Conservation (phyloP, 2,329 filamentous ascomycete genomes). For the Venturia aucupariae region DNA sequence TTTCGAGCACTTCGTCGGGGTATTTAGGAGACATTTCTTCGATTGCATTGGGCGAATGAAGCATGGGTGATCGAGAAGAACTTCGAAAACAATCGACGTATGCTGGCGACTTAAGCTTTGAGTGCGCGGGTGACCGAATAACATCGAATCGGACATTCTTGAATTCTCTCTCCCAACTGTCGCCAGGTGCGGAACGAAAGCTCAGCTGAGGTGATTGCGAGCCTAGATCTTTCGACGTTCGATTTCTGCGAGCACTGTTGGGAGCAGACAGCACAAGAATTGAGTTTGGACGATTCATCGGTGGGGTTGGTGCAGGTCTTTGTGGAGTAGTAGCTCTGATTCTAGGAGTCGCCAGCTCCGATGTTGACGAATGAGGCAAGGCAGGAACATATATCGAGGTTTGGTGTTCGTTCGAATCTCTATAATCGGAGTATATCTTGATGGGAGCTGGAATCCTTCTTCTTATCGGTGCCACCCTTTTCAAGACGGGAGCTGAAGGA, state of each 20-base stretch:
- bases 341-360: neutral
- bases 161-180: neutral
- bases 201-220: neutral
- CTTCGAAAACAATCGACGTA: neutral
- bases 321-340: neutral
- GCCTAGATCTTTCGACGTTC: neutral
- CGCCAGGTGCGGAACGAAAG: neutral
- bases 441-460: neutral
- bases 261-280: neutral
- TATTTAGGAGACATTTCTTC: neutral
- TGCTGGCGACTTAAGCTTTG: neutral
- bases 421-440: constrained; percentile 1
- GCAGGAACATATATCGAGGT: neutral
- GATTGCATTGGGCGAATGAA: neutral
- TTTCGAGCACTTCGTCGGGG: neutral
- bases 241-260: neutral
- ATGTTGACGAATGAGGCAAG: neutral
- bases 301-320: neutral
- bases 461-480: neutral
- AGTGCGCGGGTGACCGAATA: neutral
- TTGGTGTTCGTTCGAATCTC: neutral
- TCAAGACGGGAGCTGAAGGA: neutral
- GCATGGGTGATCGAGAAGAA: neutral
- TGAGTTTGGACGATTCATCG: neutral
- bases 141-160: neutral